Conservation (phyloP, 2,329 filamentous ascomycete genomes). For the Polychaeton citri region DNA sequence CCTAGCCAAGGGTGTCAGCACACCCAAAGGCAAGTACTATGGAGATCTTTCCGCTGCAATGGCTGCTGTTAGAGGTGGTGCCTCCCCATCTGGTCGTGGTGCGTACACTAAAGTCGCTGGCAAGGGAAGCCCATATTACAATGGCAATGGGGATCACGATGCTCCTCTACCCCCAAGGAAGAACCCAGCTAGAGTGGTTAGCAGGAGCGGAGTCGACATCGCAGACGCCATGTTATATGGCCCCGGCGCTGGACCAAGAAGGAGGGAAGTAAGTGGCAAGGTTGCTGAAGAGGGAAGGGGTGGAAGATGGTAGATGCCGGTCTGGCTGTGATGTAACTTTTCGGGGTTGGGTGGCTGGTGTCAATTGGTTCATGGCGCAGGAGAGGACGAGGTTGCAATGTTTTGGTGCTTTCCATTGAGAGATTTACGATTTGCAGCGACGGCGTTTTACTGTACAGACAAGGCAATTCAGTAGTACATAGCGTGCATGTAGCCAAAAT, state of each 20-base stretch:
- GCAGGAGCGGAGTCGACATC: conserved; percentile 34
- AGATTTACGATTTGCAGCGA: no score
- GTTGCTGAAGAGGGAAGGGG: conserved; percentile 56
- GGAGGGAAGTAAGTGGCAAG: conserved; percentile 59
- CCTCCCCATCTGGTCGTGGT: conserved; percentile 1
- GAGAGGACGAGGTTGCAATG: no score
- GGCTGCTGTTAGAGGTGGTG: conserved; percentile 20
- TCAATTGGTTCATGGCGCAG: no score
- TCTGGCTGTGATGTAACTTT: no score
- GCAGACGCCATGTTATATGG: conserved; percentile 23
- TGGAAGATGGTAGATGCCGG: conserved; percentile 4
- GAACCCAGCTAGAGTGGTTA: conserved; percentile 26
- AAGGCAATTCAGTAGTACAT: no score
- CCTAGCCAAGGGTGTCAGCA: conserved; percentile 9
- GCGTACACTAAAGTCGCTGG: conserved; percentile 6
- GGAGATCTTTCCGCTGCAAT: conserved; percentile 33
- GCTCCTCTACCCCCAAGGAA: conserved; percentile 7
- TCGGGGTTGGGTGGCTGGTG: no score
- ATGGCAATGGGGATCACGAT: conserved; percentile 3
- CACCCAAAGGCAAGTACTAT: conserved; percentile 32
- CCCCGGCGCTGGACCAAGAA: conserved; percentile 18
- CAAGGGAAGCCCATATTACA: conserved; percentile 1
- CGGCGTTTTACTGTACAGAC: no score
- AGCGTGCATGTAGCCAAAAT: no score
- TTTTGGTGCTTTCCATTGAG: no score